phyloP scores from a whole-genome alignment of 768 basidiomycete genomes.

The Pleurotus pulmonarius region DNA sequence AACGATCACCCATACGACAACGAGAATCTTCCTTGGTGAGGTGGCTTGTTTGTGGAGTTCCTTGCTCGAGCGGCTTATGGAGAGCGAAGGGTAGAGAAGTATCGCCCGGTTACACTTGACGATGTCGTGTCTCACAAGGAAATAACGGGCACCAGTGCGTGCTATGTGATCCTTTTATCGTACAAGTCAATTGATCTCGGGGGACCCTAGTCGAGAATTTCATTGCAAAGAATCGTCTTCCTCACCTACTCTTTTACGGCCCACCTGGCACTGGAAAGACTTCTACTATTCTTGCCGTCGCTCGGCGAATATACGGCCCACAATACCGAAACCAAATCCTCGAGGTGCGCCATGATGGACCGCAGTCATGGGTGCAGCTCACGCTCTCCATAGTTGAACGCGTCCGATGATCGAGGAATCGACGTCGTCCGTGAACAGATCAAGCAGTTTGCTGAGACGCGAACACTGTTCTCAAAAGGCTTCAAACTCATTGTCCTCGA shows the following conservation, averaged over 20 bases:
- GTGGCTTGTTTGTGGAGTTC: conserved; percentile 5
- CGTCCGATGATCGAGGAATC: conserved; percentile 97
- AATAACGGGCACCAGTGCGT: conserved; percentile 85
- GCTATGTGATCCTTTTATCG: conserved; percentile 21
- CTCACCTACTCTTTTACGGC: conserved; percentile 95
- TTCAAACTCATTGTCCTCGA: conserved; percentile 98
- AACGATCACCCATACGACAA: conserved; percentile 35
- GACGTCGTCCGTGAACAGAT: conserved; percentile 99
- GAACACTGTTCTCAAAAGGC: conserved; percentile 86
- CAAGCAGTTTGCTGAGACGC: conserved; percentile 96
- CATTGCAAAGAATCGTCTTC: conserved; percentile 90
- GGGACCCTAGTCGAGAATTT: conserved; percentile 85
- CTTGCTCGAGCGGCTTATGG: conserved; percentile 7
- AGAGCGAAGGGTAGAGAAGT: conserved; percentile 88
- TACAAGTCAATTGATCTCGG: neutral
- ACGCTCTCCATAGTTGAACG: conserved; percentile 67
- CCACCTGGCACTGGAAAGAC: conserved; percentile 99
- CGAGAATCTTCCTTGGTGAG: conserved; percentile 85
- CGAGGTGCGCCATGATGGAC: conserved; percentile 52
- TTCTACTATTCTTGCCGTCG: conserved; percentile 93
- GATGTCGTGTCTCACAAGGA: conserved; percentile 98
- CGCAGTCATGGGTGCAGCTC: neutral
- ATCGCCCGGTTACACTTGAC: conserved; percentile 84
- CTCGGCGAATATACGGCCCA: conserved; percentile 87
- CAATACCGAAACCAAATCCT: conserved; percentile 90